Base-by-base conservation (phyloP, 495 filamentous ascomycete genomes). In the Glarea lozoyensis region DNA sequence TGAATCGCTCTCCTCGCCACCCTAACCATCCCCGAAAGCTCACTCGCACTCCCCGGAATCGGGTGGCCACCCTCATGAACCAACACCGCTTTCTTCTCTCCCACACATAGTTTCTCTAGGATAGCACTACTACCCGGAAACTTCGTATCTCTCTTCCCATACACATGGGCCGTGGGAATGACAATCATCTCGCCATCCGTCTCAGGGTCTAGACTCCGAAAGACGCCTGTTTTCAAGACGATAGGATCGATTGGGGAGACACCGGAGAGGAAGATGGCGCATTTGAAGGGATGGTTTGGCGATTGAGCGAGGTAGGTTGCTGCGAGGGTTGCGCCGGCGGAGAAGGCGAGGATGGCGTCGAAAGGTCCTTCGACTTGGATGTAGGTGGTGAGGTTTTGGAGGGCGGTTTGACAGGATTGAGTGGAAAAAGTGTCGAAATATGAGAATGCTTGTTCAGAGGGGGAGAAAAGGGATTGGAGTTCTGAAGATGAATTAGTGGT, bases 341-440 rank as follows among this genome's bases (percentile, higher is more conserved):
- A 44, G 29, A 49, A 42, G 5, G 40, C 46, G 15, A 49, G 29
- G 7, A 49, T 22, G 18, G 23, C 46, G 23, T 49, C 46, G 24
- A 45, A 49, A 11, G 46, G 46, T 4, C 48, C 48, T 18, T 49
- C 45, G n/a, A 19, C 31, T 23, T 53, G 24, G 15, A 53, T 30
- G 17, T n/a, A 37, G 10, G 15, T 37, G 4, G 4, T n/a, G 3
- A 37, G 17, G 18, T 37, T n/a, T 5, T 6, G 17, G 10, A 37
- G 17, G 4, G 35, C 35, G 9, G 10, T 6, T 10, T 16, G 7
- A 15, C 32, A 35, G 32, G 9, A 11, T 16, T 16, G 32, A 19
- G 22, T n/a, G 17, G 18, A 21, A 6, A 19, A n/a, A 6, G 10
- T 15, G 35, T 37, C 35, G 32, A 35, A 35, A 35, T 35, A 35